These are phyloP conservation scores for Gossypium stocksii DNA, from an alignment of 345 rosid genomes.

Conservation along the genomic window DNA sequence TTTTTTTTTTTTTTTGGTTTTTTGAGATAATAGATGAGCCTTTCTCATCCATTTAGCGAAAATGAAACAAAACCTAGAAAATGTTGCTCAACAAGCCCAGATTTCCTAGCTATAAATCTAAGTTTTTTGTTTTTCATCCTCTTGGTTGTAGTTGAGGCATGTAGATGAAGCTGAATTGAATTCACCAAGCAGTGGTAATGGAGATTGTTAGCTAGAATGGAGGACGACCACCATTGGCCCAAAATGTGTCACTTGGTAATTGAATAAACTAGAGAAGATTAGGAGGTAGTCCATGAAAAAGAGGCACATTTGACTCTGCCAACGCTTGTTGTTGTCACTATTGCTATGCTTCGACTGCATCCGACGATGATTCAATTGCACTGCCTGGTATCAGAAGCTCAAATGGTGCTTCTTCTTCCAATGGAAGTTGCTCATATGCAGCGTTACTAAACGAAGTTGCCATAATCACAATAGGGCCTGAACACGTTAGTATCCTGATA, in stretches of 20 bases:
- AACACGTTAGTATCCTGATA: constrained; percentile 68
- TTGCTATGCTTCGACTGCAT: constrained; percentile 26
- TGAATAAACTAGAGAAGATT: constrained; percentile 82
- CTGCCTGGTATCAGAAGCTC: constrained; percentile 62
- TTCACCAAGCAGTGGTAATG: not conserved
- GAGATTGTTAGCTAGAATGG: constrained; percentile 31
- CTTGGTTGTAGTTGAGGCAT: constrained; percentile 10
- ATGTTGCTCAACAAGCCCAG: constrained; percentile 31
- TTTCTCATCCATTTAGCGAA: no score
- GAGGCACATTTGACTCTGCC: constrained; percentile 42
- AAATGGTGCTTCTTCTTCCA: constrained; percentile 76
- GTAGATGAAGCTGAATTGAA: constrained; percentile 13
- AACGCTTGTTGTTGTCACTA: constrained; percentile 38
- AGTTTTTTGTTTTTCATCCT: not conserved
- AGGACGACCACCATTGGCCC: constrained; percentile 71
- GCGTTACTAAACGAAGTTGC: constrained; percentile 97
- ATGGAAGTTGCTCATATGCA: constrained; percentile 89
- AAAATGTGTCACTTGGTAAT: constrained; percentile 70
- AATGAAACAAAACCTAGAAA: constrained; percentile 30
- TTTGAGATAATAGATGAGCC: no score
- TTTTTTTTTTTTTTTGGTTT: no score
- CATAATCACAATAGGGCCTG: constrained; percentile 91
- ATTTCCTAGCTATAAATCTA: constrained; percentile 29
- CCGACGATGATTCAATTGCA: constrained; percentile 51
- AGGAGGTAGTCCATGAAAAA: constrained; percentile 80